Conservation (phyloP, 192 early-diverging fungal species). For the Phycomyces blakesleeanus region DNA sequence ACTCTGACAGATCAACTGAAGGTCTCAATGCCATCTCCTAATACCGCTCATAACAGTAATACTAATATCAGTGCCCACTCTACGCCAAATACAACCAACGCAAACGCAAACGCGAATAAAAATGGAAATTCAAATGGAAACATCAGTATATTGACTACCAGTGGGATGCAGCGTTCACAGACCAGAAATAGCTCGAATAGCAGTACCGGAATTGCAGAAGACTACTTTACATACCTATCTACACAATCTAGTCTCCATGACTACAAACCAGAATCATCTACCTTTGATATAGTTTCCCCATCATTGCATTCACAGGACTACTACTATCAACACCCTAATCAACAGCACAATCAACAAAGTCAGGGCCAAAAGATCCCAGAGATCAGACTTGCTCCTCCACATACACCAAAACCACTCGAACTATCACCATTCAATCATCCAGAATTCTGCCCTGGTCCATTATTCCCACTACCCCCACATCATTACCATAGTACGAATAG, state of each 20-base stretch:
- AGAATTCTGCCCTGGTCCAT: background rate
- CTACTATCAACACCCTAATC: background rate
- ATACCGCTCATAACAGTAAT: too few relatives aligned
- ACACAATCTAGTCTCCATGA: background rate
- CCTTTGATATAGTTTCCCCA: background rate
- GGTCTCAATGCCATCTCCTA: background rate
- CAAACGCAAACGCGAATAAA: too few relatives aligned
- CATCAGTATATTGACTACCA: too few relatives aligned
- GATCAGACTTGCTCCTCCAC: constrained; percentile 23
- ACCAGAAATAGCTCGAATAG: constrained; percentile 12
- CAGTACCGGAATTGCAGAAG: constrained; percentile 19
- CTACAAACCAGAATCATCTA: background rate
- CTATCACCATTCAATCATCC: background rate
- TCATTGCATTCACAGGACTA: too few relatives aligned
- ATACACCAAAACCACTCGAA: background rate
- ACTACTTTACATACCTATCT: constrained; percentile 26
- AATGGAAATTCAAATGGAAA: too few relatives aligned
- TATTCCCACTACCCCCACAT: too few relatives aligned
- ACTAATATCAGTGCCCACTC: too few relatives aligned
- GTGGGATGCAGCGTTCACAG: background rate
- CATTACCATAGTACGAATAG: too few relatives aligned
- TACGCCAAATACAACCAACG: too few relatives aligned
- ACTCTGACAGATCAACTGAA: constrained; percentile 11
- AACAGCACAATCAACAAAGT: background rate
- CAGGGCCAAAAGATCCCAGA: constrained; percentile 12